These are phyloP conservation scores for Centaurea solstitialis DNA, from an alignment of 129 eudicot genomes.

Conservation along the genomic window DNA sequence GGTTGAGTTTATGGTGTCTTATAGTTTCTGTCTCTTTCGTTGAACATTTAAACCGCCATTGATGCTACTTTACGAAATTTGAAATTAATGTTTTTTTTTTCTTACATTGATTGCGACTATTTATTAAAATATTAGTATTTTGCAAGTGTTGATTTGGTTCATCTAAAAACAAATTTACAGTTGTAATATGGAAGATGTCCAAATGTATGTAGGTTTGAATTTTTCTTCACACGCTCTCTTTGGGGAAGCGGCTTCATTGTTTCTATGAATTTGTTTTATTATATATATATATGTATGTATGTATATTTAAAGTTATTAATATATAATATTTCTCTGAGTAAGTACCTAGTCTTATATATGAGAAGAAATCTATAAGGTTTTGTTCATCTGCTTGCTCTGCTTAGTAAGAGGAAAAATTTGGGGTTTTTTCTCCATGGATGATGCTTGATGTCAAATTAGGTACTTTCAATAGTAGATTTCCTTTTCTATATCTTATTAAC, in stretches of 20 bases:
- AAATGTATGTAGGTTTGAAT: conserved; percentile 32
- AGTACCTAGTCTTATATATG: conserved; percentile 31
- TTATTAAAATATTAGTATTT: not conserved
- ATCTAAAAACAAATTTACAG: conserved; percentile 22
- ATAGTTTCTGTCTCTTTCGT: conserved; percentile 8
- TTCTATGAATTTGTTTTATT: not conserved
- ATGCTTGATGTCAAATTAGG: conserved; percentile 25
- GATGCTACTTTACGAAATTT: not conserved
- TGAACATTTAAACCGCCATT: conserved; percentile 20
- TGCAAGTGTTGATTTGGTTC: conserved; percentile 11
- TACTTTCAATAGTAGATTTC: not conserved
- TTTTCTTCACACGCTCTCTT: conserved; percentile 41
- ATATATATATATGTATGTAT: not conserved
- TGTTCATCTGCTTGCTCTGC: conserved; percentile 30
- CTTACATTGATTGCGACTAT: not conserved
- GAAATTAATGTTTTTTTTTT: too few species aligned
- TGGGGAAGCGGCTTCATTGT: conserved; percentile 33
- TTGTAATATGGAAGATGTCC: conserved; percentile 34
- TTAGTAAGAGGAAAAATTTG: conserved; percentile 1
- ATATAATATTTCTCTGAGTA: not conserved
- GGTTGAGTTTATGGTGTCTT: conserved; percentile 23
- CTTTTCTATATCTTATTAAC: not conserved
- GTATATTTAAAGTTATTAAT: not conserved
- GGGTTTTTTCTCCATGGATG: conserved; percentile 33
- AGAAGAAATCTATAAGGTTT: conserved; percentile 16